These are phyloP conservation scores for Cyberlindnera xylosilytica DNA, from an alignment of 805 yeast species.

Conservation along the genomic window DNA sequence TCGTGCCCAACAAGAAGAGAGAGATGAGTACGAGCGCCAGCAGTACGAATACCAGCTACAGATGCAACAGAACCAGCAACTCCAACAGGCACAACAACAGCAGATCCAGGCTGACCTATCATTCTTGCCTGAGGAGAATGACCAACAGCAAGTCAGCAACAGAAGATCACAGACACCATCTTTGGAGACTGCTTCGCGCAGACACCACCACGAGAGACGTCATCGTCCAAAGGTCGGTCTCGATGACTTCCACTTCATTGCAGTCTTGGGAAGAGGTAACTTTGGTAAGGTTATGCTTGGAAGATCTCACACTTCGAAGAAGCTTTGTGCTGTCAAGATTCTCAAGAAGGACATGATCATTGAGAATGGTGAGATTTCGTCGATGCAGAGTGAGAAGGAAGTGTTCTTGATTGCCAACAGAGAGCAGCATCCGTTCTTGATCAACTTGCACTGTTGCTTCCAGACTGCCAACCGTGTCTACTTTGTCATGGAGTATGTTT, in stretches of 20 bases:
- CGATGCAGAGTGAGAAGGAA: conserved; percentile 90
- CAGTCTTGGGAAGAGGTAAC: conserved; percentile 97
- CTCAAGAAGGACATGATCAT: conserved; percentile 93
- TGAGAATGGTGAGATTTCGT: conserved; percentile 94
- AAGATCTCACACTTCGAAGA: conserved; percentile 78
- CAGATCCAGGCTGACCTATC: conserved; percentile 16
- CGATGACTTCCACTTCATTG: conserved; percentile 91
- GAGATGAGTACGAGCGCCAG: conserved; percentile 10
- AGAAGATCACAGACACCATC: conserved; percentile 7
- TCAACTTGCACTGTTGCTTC: conserved; percentile 90
- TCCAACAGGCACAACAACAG: conserved; percentile 13
- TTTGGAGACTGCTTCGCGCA: conserved; percentile 1
- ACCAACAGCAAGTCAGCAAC: conserved; percentile 2
- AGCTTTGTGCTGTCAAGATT: conserved; percentile 92
- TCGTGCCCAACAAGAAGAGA: conserved; percentile 14
- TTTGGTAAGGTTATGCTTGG: conserved; percentile 98
- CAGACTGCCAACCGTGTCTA: conserved; percentile 97
- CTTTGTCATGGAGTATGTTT: conserved; percentile 96
- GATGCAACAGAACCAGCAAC: conserved; percentile 19
- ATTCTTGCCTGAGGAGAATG: conserved; percentile 15
- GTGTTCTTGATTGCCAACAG: conserved; percentile 82
- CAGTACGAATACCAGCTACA: conserved; percentile 15
- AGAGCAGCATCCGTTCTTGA: conserved; percentile 88
- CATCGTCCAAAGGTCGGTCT: conserved; percentile 78
- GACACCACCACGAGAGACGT: conserved; percentile 23